Conservation (phyloP, 2,329 filamentous ascomycete genomes). For the Trichoderma simmonsii region DNA sequence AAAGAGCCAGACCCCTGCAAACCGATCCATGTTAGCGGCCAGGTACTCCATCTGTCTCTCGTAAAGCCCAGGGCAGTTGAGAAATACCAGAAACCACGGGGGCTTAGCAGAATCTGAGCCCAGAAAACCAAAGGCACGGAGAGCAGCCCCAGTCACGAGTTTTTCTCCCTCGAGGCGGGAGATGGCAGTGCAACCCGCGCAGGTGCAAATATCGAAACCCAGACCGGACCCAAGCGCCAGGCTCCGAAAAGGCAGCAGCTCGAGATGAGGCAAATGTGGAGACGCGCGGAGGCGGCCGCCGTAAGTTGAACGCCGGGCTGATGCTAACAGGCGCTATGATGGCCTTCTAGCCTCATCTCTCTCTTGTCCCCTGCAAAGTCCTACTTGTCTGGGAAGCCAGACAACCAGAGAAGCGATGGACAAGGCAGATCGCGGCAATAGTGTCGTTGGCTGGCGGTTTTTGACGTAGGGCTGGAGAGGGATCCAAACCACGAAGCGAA, state of each 20-base stretch:
- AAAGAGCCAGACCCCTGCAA: not conserved
- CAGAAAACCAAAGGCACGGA: not conserved
- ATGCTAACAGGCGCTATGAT: not conserved
- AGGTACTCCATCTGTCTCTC: not conserved
- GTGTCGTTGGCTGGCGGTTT: not conserved
- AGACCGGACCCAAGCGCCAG: not conserved
- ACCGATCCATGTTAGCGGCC: conserved; percentile 2
- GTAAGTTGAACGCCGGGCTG: not conserved
- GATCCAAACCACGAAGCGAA: not conserved
- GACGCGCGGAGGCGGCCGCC: not conserved
- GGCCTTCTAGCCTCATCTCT: not conserved
- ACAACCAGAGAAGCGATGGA: not conserved
- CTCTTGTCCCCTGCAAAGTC: not conserved
- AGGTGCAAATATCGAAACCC: not conserved
- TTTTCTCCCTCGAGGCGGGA: not conserved
- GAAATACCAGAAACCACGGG: not conserved
- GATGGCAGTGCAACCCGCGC: not conserved
- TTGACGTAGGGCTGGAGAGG: not conserved
- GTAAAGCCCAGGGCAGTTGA: not conserved
- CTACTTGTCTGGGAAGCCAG: not conserved
- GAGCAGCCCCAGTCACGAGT: not conserved
- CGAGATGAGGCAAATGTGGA: not conserved
- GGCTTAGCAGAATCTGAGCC: not conserved
- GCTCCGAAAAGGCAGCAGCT: not conserved
- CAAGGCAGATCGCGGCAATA: conserved; percentile 15